These are phyloP conservation scores for Salix suchowensis DNA, from an alignment of 345 rosid species.

Conservation along the genomic window DNA sequence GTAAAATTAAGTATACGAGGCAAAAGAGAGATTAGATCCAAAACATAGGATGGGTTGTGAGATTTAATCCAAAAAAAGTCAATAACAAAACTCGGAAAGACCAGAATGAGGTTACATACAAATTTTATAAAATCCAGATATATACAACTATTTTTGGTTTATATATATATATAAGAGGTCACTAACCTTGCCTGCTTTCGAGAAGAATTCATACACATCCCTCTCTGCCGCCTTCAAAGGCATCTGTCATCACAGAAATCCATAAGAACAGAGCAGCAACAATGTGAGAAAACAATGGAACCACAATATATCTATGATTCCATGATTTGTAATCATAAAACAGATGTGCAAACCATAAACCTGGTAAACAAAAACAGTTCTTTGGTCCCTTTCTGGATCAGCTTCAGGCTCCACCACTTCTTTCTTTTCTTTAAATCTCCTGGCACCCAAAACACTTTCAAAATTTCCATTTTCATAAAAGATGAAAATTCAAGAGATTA, in stretches of 20 bases:
- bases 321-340: background rate
- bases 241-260: slow-evolving; percentile 50
- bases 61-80: background rate
- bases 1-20: too few relatives aligned
- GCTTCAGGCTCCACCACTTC: slow-evolving; percentile 74
- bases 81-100: background rate
- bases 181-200: slow-evolving; percentile 90
- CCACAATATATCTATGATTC: background rate
- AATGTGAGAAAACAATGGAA: background rate
- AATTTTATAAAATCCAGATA: background rate
- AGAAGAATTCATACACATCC: slow-evolving; percentile 88
- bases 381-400: slow-evolving; percentile 96
- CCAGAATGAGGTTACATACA: background rate
- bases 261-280: background rate
- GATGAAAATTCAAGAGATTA: background rate
- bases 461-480: background rate
- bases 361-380: slow-evolving; percentile 97
- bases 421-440: slow-evolving; percentile 79
- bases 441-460: slow-evolving; percentile 20
- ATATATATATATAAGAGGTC: background rate
- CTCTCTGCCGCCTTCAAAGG: slow-evolving; percentile 90
- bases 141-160: background rate
- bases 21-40: too few relatives aligned
- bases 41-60: too few relatives aligned
- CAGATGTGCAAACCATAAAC: slow-evolving; percentile 23